Evolutionary conservation across 129 eudicot species (phyloP).

Genomic region (Gnaphalium uliginosum): DNA sequence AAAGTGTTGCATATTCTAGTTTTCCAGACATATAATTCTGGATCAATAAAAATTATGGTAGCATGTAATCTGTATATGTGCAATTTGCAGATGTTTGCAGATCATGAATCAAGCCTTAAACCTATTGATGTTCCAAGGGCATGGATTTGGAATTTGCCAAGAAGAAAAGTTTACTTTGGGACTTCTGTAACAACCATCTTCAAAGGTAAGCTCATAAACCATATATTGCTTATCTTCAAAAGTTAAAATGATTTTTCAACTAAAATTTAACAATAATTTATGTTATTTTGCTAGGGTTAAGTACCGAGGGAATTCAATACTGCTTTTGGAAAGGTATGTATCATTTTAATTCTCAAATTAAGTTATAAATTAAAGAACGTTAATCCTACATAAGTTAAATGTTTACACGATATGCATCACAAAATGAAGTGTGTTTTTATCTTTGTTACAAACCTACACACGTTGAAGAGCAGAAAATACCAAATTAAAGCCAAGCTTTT

Average conservation of each 20-base stretch:
- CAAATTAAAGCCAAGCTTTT: too few relatives aligned
- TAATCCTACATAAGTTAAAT: background rate
- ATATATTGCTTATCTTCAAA: background rate
- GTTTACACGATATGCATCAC: background rate
- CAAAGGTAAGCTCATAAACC: constrained; percentile 50
- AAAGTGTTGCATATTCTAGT: too few relatives aligned
- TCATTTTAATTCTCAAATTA: background rate
- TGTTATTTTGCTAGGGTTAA: constrained; percentile 54
- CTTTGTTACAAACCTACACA: too few relatives aligned
- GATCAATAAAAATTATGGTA: too few relatives aligned
- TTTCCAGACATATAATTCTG: too few relatives aligned
- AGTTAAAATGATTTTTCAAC: background rate
- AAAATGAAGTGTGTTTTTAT: too few relatives aligned
- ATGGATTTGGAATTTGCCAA: constrained; percentile 69
- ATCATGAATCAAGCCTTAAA: constrained; percentile 80
- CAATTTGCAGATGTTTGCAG: constrained; percentile 75
- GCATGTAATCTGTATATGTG: background rate
- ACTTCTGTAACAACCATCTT: constrained; percentile 83
- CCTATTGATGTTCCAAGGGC: constrained; percentile 81
- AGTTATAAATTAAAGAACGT: too few relatives aligned
- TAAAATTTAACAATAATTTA: constrained; percentile 13
- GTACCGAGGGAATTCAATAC: constrained; percentile 68
- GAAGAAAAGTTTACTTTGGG: constrained; percentile 87
- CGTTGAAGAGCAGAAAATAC: too few relatives aligned
- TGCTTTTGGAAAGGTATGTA: constrained; percentile 92